phyloP scores from a whole-genome alignment of 805 yeast genomes.

The Kurtzmaniella cleridarum region DNA sequence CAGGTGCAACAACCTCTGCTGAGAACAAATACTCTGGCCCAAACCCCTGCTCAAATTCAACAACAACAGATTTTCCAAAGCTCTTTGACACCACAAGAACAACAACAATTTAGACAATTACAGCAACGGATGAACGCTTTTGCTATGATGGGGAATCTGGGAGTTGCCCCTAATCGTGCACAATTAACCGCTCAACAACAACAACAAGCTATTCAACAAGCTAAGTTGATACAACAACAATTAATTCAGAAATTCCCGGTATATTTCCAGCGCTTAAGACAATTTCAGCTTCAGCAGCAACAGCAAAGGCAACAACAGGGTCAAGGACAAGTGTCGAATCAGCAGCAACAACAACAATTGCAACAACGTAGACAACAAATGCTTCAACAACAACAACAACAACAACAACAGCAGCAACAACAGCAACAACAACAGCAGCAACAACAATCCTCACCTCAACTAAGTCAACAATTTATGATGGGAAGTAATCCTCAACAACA shows the following conservation, averaged over 20 bases:
- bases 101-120: slow-evolving; percentile 34
- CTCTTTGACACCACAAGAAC: slow-evolving; percentile 37
- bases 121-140: slow-evolving; percentile 36
- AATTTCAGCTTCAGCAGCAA: slow-evolving; percentile 28
- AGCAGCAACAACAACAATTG: slow-evolving; percentile 10
- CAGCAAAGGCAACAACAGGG: slow-evolving; percentile 10
- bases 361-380: slow-evolving; percentile 2
- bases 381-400: slow-evolving; percentile 8
- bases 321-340: slow-evolving; percentile 2
- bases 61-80: slow-evolving; percentile 43
- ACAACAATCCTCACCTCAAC: slow-evolving; percentile 9
- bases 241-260: slow-evolving; percentile 31
- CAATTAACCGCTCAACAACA: slow-evolving; percentile 39
- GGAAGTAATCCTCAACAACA: slow-evolving; percentile 7
- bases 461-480: slow-evolving; percentile 1
- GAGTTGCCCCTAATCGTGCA: slow-evolving; percentile 38
- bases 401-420: slow-evolving; percentile 12
- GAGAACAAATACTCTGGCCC: slow-evolving; percentile 3
- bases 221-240: slow-evolving; percentile 32
- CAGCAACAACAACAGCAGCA: slow-evolving; percentile 8
- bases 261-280: slow-evolving; percentile 34
- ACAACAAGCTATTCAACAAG: slow-evolving; percentile 40
- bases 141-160: slow-evolving; percentile 38
- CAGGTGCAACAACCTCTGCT: slow-evolving; percentile 6
- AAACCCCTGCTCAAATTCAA: slow-evolving; percentile 30